Conservation (phyloP, 805 yeast species). For the Wickerhamiella australiensis region DNA sequence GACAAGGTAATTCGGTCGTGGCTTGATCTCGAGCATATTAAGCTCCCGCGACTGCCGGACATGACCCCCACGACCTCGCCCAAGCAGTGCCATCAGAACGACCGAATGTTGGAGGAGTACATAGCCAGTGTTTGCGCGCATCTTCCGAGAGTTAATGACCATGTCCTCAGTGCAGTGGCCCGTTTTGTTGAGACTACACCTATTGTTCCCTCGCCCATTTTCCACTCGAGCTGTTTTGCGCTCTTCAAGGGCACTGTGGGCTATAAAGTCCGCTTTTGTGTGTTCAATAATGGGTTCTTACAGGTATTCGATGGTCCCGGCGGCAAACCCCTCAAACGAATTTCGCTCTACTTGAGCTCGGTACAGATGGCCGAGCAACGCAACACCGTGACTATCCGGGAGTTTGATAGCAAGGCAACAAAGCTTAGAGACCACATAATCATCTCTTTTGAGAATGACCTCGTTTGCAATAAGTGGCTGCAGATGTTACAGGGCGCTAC, state of each 20-base stretch:
- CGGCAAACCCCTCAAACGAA: slow-evolving; percentile 4
- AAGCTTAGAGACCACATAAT: neutral
- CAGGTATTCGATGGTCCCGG: slow-evolving; percentile 7
- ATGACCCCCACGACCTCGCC: neutral
- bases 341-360: slow-evolving; percentile 5
- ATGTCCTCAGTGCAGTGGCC: neutral
- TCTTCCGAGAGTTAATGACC: neutral
- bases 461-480: slow-evolving; percentile 5
- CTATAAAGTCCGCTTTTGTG: slow-evolving; percentile 4
- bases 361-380: slow-evolving; percentile 3
- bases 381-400: neutral
- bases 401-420: slow-evolving; percentile 3
- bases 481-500: slow-evolving; percentile 7
- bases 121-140: neutral
- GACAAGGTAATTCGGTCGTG: neutral
- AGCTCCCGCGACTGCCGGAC: neutral
- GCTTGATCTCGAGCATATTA: neutral
- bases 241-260: slow-evolving; percentile 3
- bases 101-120: neutral
- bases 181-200: neutral
- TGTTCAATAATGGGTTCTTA: neutral
- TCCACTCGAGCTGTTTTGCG: neutral
- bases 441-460: neutral
- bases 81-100: neutral
- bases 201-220: slow-evolving; percentile 6